Base-by-base conservation (phyloP, 805 yeast genomes). In the Candida pini region DNA sequence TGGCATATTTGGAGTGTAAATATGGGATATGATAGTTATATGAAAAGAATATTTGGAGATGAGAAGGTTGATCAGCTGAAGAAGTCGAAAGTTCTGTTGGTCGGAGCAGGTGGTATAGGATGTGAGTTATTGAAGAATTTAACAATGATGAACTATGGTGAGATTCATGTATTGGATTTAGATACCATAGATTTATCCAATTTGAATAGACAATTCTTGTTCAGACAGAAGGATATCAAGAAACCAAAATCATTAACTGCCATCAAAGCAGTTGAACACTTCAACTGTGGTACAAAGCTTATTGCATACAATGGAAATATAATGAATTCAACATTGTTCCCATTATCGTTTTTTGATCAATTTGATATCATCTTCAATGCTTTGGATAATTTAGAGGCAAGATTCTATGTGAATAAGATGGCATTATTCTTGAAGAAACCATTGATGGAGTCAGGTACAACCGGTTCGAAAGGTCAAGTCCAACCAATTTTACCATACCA, bases 91-190 rank as follows among this genome's bases (percentile, higher is more conserved):
- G 85, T 88, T 10, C 62, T 89, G 19, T 64, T 89, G 60, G 94
- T 89, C 2, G 97, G 97, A 4, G 95, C 97, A 1, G 97, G 97
- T 20, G 97, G 97, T 6, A 88, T 89, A 44, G 97, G 97, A 2
- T 89, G 96, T 56, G 97, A 89, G 56, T 63, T 89, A 29, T 64
- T 89, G 38, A 89, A 89, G 53, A 82, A 89, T 52, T 63, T 89
- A 32, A 76, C 85, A 5, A 60, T 87, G 43, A 68, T 84, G 56
- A 89, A 92, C 6, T 81, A 81, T 45, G 92, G 92, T 3, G 94
- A 85, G 50, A 80, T 89, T 37, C 95, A 87, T 53, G 71, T 89
- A 20, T 89, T 89, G n/a, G 99, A 92, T 61, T 68, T 92, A 36
- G 99, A 92, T 54, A 92, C 97, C 0, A 86, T 92, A 47, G 97